A percentile compares a stretch with the other conserved stretches of the same genome.
Conservation (phyloP, 2,329 filamentous ascomycete genomes). For the Fusarium sp. region DNA sequence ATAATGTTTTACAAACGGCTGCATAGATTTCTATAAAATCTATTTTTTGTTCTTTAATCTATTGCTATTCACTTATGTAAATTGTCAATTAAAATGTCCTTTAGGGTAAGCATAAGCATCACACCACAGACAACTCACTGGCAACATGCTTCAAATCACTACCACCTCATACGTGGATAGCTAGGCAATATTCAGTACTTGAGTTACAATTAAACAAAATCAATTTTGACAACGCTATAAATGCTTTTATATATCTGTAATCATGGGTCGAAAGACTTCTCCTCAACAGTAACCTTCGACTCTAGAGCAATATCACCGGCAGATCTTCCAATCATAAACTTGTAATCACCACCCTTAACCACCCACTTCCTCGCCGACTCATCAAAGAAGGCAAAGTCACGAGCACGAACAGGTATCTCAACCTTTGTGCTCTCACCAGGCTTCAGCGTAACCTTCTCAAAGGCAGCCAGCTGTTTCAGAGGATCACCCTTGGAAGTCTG, state of each 20-base stretch:
- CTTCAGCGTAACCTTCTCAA: constrained; percentile 66
- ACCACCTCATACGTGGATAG: not conserved
- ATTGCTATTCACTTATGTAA: accelerated
- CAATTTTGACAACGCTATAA: constrained; percentile 8
- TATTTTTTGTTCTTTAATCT: accelerated
- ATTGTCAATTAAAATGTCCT: accelerated
- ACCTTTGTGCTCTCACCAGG: constrained; percentile 44
- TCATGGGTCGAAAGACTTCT: constrained; percentile 38
- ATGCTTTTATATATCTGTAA: not conserved
- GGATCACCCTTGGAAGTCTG: constrained; percentile 37
- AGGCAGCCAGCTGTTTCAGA: constrained; percentile 74
- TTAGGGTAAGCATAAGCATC: not conserved
- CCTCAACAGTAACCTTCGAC: constrained; percentile 31
- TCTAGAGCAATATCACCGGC: constrained; percentile 43
- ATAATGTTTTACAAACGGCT: no score
- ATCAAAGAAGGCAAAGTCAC: constrained; percentile 49
- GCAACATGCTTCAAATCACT: not conserved
- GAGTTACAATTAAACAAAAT: not conserved
- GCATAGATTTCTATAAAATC: no score
- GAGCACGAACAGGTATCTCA: constrained; percentile 36
- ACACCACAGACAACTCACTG: not conserved
- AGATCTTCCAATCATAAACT: constrained; percentile 45
- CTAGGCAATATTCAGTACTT: not conserved
- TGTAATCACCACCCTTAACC: constrained; percentile 46
- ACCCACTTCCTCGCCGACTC: constrained; percentile 45